A percentile compares a stretch with the other conserved stretches of the same genome.
Evolutionary conservation across 2,329 filamentous ascomycete genomes (phyloP).

Genomic region (Alternaria gaisen): DNA sequence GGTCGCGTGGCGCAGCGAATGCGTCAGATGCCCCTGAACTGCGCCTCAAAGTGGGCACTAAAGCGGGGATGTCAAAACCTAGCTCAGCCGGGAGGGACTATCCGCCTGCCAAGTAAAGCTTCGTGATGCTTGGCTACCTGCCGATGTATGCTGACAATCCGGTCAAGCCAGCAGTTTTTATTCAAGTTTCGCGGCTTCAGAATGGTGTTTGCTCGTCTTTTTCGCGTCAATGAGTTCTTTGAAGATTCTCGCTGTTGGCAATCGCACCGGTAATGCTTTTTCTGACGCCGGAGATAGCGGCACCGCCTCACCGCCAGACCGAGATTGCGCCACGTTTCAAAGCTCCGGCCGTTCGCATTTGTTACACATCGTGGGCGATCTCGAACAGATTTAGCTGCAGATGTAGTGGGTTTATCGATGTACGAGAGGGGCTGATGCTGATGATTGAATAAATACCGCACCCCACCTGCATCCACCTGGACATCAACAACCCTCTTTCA

Average conservation of each 20-base stretch:
- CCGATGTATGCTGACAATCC: background rate
- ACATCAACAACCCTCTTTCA: background rate
- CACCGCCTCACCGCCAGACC: slow-evolving; percentile 16
- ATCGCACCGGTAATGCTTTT: background rate
- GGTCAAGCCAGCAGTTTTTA: background rate
- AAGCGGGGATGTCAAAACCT: slow-evolving; percentile 3
- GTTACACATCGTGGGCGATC: slow-evolving; percentile 12
- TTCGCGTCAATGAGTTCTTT: background rate
- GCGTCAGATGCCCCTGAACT: slow-evolving; percentile 13
- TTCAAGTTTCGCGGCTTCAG: background rate
- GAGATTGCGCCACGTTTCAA: slow-evolving; percentile 18
- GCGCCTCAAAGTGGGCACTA: slow-evolving; percentile 5
- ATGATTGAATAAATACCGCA: slow-evolving; percentile 24
- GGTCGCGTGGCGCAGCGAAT: slow-evolving; percentile 12
- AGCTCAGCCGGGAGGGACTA: background rate
- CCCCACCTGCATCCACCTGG: background rate
- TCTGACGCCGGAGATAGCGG: background rate
- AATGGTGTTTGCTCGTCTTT: background rate
- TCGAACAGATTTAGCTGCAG: slow-evolving; percentile 11
- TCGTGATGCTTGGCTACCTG: slow-evolving; percentile 1
- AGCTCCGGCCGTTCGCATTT: slow-evolving; percentile 10
- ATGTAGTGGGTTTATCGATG: background rate
- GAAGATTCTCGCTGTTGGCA: background rate
- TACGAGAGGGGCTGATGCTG: background rate
- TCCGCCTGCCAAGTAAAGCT: slow-evolving; percentile 23